Percentiles rank a stretch among this genome's conserved stretches.
Evolutionary conservation across 2,329 filamentous ascomycete species (phyloP).

Genomic region (Trichophyton schoenleinii): DNA sequence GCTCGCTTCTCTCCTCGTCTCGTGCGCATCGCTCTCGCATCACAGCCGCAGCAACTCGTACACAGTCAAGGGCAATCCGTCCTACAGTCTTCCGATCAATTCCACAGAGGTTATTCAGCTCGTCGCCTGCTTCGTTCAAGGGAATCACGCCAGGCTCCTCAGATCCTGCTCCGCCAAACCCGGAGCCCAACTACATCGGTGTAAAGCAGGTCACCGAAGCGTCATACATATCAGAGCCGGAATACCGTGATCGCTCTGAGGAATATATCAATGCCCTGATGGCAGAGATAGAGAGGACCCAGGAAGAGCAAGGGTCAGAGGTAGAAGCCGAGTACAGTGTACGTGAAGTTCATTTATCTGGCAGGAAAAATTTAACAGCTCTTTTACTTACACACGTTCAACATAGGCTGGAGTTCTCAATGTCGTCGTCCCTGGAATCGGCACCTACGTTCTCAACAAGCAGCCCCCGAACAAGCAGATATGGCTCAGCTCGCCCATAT

Average conservation of each 20-base stretch:
- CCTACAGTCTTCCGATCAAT: neutral
- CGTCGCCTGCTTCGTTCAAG: constrained; percentile 27
- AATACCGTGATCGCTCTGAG: constrained; percentile 71
- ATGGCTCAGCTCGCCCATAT: constrained; percentile 85
- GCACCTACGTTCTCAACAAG: constrained; percentile 93
- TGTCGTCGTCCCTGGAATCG: constrained; percentile 54
- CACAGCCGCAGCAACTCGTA: constrained; percentile 4
- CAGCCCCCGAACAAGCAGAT: constrained; percentile 96
- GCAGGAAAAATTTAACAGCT: constrained; percentile 8
- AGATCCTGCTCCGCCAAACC: constrained; percentile 37
- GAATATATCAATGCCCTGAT: constrained; percentile 54
- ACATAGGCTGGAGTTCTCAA: constrained; percentile 72
- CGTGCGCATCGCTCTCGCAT: constrained; percentile 12
- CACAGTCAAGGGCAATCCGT: constrained; percentile 5
- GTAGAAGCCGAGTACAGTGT: constrained; percentile 86
- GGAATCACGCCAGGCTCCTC: constrained; percentile 50
- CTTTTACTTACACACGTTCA: neutral
- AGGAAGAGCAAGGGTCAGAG: constrained; percentile 56
- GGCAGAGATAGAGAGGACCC: constrained; percentile 54
- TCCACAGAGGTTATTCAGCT: constrained; percentile 23
- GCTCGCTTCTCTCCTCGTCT: constrained; percentile 20
- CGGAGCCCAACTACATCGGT: constrained; percentile 26
- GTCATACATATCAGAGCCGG: constrained; percentile 52
- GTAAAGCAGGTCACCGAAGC: constrained; percentile 38
- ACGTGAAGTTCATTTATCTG: constrained; percentile 22